Percentiles rank a stretch among this genome's conserved stretches.
Evolutionary conservation across 345 rosid genomes (phyloP).

Genomic region (Bruguiera parviflora): DNA sequence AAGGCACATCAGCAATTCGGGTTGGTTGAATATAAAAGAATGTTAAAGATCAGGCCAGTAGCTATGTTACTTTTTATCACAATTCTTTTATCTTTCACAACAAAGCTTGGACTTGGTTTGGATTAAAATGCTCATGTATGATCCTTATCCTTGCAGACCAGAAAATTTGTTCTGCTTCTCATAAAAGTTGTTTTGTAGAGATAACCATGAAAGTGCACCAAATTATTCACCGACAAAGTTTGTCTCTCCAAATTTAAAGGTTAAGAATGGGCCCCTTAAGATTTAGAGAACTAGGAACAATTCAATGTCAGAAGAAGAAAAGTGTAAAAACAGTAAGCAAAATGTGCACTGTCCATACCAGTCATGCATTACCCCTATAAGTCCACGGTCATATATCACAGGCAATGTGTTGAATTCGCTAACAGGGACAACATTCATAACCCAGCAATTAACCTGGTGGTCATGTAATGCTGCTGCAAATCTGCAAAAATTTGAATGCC

Average conservation of each 20-base stretch:
- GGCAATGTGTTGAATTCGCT: constrained; percentile 62
- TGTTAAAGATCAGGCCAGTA: too few species aligned
- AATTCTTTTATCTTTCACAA: too few species aligned
- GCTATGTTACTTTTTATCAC: too few species aligned
- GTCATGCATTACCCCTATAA: constrained; percentile 64
- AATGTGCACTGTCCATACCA: constrained; percentile 36
- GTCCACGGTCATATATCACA: constrained; percentile 64
- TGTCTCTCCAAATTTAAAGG: neutral
- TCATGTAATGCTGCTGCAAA: constrained; percentile 63
- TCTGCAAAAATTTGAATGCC: constrained; percentile 28
- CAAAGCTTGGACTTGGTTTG: too few species aligned
- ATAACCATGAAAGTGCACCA: too few species aligned
- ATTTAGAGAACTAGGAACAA: neutral
- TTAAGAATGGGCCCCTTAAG: neutral
- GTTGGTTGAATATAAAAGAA: too few species aligned
- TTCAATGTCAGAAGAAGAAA: neutral
- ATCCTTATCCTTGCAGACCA: too few species aligned
- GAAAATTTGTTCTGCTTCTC: too few species aligned
- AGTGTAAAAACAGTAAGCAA: neutral
- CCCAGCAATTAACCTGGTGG: constrained; percentile 54
- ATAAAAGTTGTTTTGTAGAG: too few species aligned
- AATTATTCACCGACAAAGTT: too few species aligned
- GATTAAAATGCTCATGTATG: too few species aligned
- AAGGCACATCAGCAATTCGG: too few species aligned
- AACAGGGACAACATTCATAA: constrained; percentile 59